phyloP scores from a whole-genome alignment of 2,329 filamentous ascomycete species.

The Aphanoascus verrucosus region DNA sequence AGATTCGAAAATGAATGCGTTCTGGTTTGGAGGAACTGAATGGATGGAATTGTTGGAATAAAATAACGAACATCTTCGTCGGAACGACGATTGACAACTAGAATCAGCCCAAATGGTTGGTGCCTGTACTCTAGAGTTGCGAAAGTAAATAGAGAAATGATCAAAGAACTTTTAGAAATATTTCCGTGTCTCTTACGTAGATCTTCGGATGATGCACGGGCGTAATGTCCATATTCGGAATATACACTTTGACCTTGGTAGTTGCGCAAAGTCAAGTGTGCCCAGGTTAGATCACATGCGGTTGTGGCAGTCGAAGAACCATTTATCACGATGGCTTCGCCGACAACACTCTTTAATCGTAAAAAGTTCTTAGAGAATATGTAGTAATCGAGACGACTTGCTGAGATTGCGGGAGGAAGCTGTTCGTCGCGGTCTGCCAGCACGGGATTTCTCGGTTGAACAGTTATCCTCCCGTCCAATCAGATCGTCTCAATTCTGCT shows the following conservation, averaged over 20 bases:
- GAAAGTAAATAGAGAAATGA: background rate
- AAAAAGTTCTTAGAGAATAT: too few relatives aligned
- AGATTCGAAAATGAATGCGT: too few relatives aligned
- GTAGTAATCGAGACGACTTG: background rate
- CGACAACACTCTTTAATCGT: too few relatives aligned
- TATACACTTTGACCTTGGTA: too few relatives aligned
- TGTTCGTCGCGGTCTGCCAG: conserved; percentile 1
- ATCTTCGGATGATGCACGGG: too few relatives aligned
- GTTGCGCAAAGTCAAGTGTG: too few relatives aligned
- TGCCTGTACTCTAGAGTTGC: background rate
- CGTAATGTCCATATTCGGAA: too few relatives aligned
- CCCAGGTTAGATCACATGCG: too few relatives aligned
- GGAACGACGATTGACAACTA: background rate
- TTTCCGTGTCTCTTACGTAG: background rate
- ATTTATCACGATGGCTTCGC: too few relatives aligned
- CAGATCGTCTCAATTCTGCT: conserved; percentile 14
- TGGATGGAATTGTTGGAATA: background rate
- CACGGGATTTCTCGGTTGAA: conserved; percentile 17
- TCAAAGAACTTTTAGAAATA: background rate
- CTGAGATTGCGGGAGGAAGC: background rate
- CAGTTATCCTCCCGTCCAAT: conserved; percentile 12
- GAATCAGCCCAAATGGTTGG: background rate
- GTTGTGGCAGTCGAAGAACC: too few relatives aligned
- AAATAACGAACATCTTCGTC: too few relatives aligned
- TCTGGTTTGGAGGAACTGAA: background rate